Percentiles rank a stretch among this genome's conserved stretches.
Evolutionary conservation across 257 asterid species (phyloP).

Genomic region (Mitragyna speciosa): DNA sequence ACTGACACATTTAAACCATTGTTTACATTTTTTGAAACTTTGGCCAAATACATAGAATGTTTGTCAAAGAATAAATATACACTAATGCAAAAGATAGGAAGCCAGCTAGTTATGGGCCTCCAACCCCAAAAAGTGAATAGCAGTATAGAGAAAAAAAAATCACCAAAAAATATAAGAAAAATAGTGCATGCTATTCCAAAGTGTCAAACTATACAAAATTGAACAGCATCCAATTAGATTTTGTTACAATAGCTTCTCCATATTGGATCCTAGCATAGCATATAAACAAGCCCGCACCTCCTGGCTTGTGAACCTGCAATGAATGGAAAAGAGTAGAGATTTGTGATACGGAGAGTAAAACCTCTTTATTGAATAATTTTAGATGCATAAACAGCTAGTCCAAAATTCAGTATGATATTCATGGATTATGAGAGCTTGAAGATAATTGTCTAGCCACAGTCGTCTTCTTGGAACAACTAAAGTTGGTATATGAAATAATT

Average conservation of each 20-base stretch:
- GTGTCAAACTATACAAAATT: slow-evolving; percentile 64
- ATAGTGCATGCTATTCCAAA: slow-evolving; percentile 38
- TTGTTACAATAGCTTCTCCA: slow-evolving; percentile 75
- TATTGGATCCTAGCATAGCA: slow-evolving; percentile 86
- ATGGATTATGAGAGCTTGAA: neutral
- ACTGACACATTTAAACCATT: neutral
- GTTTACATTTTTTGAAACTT: neutral
- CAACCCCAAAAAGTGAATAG: neutral
- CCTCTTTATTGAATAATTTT: neutral
- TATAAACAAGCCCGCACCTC: slow-evolving; percentile 82
- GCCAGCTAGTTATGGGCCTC: neutral
- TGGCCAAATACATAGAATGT: neutral
- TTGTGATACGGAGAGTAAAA: neutral
- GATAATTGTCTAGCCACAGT: neutral
- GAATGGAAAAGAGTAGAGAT: neutral
- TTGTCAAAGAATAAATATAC: neutral
- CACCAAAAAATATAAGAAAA: neutral
- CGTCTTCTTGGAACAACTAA: neutral
- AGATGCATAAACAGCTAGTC: neutral
- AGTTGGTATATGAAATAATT: neutral
- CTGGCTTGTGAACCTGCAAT: slow-evolving; percentile 76
- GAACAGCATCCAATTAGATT: slow-evolving; percentile 90
- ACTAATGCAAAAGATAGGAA: neutral
- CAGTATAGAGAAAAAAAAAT: neutral
- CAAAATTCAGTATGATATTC: neutral